Base-by-base conservation (phyloP, 1,284 basidiomycete species). In the Tremellales sp. region DNA sequence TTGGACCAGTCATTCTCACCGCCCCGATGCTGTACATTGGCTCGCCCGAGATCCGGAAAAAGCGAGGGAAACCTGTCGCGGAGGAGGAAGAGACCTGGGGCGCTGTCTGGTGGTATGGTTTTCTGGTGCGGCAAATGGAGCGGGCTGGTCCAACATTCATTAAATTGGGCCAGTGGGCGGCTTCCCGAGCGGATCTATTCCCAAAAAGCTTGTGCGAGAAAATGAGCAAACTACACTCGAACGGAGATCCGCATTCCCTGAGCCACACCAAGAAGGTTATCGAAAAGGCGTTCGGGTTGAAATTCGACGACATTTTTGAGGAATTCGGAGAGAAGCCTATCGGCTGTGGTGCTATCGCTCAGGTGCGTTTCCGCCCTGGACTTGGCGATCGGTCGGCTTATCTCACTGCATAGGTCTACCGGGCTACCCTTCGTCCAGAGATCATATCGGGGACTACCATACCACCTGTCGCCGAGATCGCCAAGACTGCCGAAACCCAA, bases 91-190 rank as follows among this genome's bases (percentile, higher is more conserved):
- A 90, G 54, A 79, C 81, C 59, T 87, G 85, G 84, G 86, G 90
- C 44, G 86, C 87, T 3, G 77, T 88, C 2, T 95, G 89, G 92
- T 99, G 95, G 95, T 98, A 97, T 69, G 79, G 79, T 16, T 80
- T 92, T 51, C 77, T 99, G 7, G 91, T 94, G 13, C 75, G 76
- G 45, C 86, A 86, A 68, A 97, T 98, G 93, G 85, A 94, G 71
- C 77, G 82, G 9, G 94, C 94, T 5, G 95, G 95, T 1, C 95
- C 95, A 3, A 95, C 92, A 0, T 98, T 98, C 68, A 91, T 91
- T 73, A 99, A 99, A 87, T 80, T 98, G 42, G 89, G 90, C 1
- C 95, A 99, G 79, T 99, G 95, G 95, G 95, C 95, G 1, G 95
- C 87, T 5, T 93, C 92, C 24, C 81, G 95, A 44, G 85, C 86